Conservation (phyloP, 2,329 filamentous ascomycete species). For the Ilyonectria sp. region DNA sequence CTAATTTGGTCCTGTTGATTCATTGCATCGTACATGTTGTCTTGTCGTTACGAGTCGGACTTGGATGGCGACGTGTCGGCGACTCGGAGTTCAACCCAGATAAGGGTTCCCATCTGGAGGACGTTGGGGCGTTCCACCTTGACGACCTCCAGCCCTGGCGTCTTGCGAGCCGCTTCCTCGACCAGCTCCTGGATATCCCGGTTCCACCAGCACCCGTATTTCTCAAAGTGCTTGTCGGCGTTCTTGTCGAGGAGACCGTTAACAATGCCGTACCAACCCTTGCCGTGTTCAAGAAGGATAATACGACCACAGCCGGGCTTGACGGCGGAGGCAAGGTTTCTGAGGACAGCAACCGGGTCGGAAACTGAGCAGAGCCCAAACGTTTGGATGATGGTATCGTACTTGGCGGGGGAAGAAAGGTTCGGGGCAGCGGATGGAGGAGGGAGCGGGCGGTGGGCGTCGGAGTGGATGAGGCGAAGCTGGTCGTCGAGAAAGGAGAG, state of each 20-base stretch:
- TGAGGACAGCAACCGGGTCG: slow-evolving; percentile 68
- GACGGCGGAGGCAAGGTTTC: slow-evolving; percentile 66
- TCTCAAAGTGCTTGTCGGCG: slow-evolving; percentile 69
- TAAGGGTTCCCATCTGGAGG: slow-evolving; percentile 70
- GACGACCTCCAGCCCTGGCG: slow-evolving; percentile 71
- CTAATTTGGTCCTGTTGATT: slow-evolving; percentile 6
- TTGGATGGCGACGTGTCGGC: slow-evolving; percentile 37
- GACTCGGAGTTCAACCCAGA: slow-evolving; percentile 71
- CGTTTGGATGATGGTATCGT: slow-evolving; percentile 76
- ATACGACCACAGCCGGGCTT: slow-evolving; percentile 71
- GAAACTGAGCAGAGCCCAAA: slow-evolving; percentile 76
- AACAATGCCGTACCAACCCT: slow-evolving; percentile 67
- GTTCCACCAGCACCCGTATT: slow-evolving; percentile 80
- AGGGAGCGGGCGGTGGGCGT: slow-evolving; percentile 63
- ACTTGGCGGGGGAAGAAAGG: slow-evolving; percentile 60
- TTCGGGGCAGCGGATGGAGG: slow-evolving; percentile 48
- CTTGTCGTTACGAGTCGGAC: slow-evolving; percentile 5
- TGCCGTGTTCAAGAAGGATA: slow-evolving; percentile 74
- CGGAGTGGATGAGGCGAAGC: slow-evolving; percentile 65
- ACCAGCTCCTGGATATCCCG: slow-evolving; percentile 72
- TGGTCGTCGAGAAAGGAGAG: slow-evolving; percentile 57
- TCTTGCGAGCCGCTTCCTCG: slow-evolving; percentile 60
- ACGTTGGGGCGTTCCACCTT: slow-evolving; percentile 66
- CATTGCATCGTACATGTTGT: slow-evolving; percentile 30
- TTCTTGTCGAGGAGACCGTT: slow-evolving; percentile 70